Evolutionary conservation across 352 stramenopile species (phyloP).

Genomic region (Phytophthora nicotianae): DNA sequence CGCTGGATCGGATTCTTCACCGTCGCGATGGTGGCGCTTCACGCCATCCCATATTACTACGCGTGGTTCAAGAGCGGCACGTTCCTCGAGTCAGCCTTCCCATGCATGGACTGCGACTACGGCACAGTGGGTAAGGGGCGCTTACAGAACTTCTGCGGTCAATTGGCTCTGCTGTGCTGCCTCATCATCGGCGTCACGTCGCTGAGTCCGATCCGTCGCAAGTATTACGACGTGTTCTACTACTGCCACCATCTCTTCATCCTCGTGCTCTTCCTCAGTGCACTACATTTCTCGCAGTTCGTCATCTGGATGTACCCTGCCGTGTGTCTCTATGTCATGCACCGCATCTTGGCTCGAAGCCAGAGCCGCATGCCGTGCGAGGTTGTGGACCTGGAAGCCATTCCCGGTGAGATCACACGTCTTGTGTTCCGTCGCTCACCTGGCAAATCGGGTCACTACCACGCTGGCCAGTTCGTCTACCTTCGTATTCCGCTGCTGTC

Average conservation of each 20-base stretch:
- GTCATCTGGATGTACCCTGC: conserved; percentile 87
- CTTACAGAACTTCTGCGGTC: conserved; percentile 78
- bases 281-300: conserved; percentile 80
- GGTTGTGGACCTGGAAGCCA: conserved; percentile 83
- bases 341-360: conserved; percentile 73
- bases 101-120: conserved; percentile 76
- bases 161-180: conserved; percentile 71
- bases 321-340: conserved; percentile 82
- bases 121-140: conserved; percentile 63
- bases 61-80: conserved; percentile 61
- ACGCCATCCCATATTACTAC: conserved; percentile 80
- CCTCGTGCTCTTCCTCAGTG: conserved; percentile 67
- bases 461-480: conserved; percentile 84
- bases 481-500: conserved; percentile 76
- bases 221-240: conserved; percentile 89
- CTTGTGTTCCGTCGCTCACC: conserved; percentile 78
- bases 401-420: conserved; percentile 83
- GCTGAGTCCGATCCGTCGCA: conserved; percentile 68
- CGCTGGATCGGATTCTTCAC: conserved; percentile 84
- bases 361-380: conserved; percentile 77
- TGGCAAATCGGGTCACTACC: conserved; percentile 79
- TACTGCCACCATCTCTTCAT: conserved; percentile 90
- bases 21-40: conserved; percentile 61
- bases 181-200: conserved; percentile 82
- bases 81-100: conserved; percentile 61